phyloP scores from a whole-genome alignment of 495 filamentous ascomycete species.

The Neurospora sp. region DNA sequence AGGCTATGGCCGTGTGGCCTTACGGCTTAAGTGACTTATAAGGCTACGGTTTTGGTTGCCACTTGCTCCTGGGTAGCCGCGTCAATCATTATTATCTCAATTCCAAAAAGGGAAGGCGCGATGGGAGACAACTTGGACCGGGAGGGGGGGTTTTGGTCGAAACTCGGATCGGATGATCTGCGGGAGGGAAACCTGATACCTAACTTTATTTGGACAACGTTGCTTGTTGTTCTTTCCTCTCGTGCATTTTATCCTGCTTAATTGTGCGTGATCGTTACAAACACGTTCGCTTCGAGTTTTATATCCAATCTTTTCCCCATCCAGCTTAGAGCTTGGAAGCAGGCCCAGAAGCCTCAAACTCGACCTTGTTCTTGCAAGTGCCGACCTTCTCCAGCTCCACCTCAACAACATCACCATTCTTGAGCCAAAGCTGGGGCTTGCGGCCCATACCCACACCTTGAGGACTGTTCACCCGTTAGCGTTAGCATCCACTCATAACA shows the following conservation, averaged over 20 bases:
- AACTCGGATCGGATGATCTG: neutral
- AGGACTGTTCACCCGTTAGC: too few relatives aligned
- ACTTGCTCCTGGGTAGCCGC: neutral
- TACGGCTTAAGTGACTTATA: neutral
- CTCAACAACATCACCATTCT: constrained; percentile 70
- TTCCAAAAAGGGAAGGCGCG: neutral
- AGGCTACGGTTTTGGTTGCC: neutral
- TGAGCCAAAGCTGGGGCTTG: constrained; percentile 64
- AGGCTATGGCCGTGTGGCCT: neutral
- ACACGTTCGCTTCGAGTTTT: neutral
- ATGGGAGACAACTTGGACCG: neutral
- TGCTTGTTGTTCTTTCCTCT: too few relatives aligned
- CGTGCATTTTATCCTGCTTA: neutral
- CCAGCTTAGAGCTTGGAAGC: constrained; percentile 40
- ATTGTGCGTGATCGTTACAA: neutral
- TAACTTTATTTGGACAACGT: neutral
- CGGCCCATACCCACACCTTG: constrained; percentile 72
- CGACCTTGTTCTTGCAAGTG: constrained; percentile 60
- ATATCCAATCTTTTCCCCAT: neutral
- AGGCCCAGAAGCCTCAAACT: constrained; percentile 40
- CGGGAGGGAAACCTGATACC: neutral
- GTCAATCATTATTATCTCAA: neutral
- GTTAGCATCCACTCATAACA: too few relatives aligned
- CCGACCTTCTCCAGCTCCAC: constrained; percentile 65
- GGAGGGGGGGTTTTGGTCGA: neutral